Evolutionary conservation across 1,284 basidiomycete genomes (phyloP).

Genomic region (Apiotrichum porosum): DNA sequence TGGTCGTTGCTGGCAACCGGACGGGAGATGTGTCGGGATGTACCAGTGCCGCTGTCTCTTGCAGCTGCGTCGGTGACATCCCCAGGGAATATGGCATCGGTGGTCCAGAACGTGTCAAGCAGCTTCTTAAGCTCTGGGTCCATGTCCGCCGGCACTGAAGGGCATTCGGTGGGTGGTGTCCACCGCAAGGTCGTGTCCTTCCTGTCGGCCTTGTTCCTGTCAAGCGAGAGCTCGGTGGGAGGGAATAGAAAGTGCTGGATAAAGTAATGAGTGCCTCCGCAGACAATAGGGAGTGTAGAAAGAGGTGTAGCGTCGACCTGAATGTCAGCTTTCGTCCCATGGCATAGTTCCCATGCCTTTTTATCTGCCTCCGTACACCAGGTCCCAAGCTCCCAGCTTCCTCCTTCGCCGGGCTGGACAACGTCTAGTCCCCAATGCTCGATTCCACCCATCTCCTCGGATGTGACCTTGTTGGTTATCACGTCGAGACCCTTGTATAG

Average conservation of each 20-base stretch:
- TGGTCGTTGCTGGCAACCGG: constrained; percentile 52
- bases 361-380: constrained; percentile 73
- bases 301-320: not conserved
- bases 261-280: constrained; percentile 96
- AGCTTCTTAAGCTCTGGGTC: constrained; percentile 15
- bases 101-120: constrained; percentile 43
- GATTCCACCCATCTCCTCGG: constrained; percentile 69
- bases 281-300: constrained; percentile 68
- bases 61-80: constrained; percentile 27
- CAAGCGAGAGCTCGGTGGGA: constrained; percentile 60
- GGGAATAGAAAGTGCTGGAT: constrained; percentile 77
- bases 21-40: constrained; percentile 18
- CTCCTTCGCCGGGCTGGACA: constrained; percentile 77
- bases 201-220: not conserved
- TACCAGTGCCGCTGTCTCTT: too few relatives aligned
- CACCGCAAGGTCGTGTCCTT: constrained; percentile 22
- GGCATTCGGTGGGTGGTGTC: constrained; percentile 36
- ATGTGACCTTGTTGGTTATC: constrained; percentile 90
- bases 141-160: constrained; percentile 34
- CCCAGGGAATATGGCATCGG: constrained; percentile 29
- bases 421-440: constrained; percentile 87
- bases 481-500: constrained; percentile 90
- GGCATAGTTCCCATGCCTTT: constrained; percentile 53
- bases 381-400: constrained; percentile 61
- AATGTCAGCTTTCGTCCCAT: not conserved